Evolutionary conservation across 2,329 filamentous ascomycete species (phyloP), one percentile per base, ranked within the genome.

Genomic region (Xylariaceae sp.): DNA sequence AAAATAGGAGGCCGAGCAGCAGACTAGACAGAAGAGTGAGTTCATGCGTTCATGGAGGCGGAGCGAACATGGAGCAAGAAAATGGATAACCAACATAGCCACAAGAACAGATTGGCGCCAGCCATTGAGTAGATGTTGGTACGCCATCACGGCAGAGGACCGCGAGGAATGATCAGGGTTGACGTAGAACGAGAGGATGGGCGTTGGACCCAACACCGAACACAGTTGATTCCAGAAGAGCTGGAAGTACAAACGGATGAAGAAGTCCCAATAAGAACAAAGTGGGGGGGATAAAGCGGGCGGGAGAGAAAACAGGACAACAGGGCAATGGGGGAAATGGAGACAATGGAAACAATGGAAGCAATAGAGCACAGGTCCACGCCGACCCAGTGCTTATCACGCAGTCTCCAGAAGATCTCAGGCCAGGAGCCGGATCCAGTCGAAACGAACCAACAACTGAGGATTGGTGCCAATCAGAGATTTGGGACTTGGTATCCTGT

Each of bases 1-100:
- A 80, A 60, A 83, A 80, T 12, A 83, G 71, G 2, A 83, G 72
- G 2, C 80, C 79, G 2, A 76, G 59, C 7, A 81, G 72, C 48
- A 80, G 71, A 43, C 77, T 80, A 47, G 5, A 9, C 8, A 26
- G 31, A 27, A 11, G 30, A 31, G 12, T 31, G 32, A 49, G 29
- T 30, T 54, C 12, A 59, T 2, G 47, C 11, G n/a, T 56, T 59
- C 35, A 8, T 29, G 29, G 19, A 47, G 2, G 12, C 7, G 35
- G 1, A 27, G 5, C 8, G 19, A 44, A 37, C 19, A 19, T 58
- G 12, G 59, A 62, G 39, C 3, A 55, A 56, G 39, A 30, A 29
- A 42, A 40, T 45, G 32, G 35, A 1, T 32, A 32, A 60, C 63
- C 60, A 59, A 72, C 74, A 71, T 72, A 50, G 67, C 58, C 29